Percentiles rank a stretch among this genome's conserved stretches.
These are phyloP conservation scores for Ramularia endophylla DNA, from an alignment of 2,329 filamentous ascomycete species.

Conservation along the genomic window DNA sequence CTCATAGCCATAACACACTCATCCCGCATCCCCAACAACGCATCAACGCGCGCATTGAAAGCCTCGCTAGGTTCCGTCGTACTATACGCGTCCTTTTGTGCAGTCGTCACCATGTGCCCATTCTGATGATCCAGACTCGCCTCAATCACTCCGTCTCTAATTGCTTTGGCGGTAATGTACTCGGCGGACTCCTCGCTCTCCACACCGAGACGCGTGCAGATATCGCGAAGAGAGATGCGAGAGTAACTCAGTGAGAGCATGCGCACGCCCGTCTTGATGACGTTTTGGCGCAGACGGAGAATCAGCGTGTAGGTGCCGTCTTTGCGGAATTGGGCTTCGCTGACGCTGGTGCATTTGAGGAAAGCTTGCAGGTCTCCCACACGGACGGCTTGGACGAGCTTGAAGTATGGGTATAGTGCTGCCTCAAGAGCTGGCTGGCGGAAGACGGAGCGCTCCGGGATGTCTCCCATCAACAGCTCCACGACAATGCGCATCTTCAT, in stretches of 20 bases:
- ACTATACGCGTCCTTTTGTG: conserved; percentile 90
- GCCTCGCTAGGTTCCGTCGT: conserved; percentile 93
- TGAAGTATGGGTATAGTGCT: conserved; percentile 85
- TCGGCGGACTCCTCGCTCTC: conserved; percentile 96
- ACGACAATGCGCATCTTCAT: conserved; percentile 96
- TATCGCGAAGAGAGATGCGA: conserved; percentile 92
- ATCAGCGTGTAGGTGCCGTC: conserved; percentile 96
- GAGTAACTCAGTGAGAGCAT: conserved; percentile 99
- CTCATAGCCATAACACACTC: conserved; percentile 99
- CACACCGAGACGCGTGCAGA: conserved; percentile 89
- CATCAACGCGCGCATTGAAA: conserved; percentile 93
- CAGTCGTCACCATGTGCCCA: conserved; percentile 98
- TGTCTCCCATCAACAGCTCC: conserved; percentile 96
- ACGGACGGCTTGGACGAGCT: conserved; percentile 89
- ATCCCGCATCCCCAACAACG: conserved; percentile 86
- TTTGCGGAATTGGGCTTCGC: conserved; percentile 79
- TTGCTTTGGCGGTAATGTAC: conserved; percentile 98
- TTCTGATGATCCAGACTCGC: conserved; percentile 88
- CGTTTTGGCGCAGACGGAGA: conserved; percentile 90
- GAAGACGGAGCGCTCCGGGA: conserved; percentile 92
- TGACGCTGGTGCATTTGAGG: conserved; percentile 73
- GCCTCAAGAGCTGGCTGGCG: conserved; percentile 81
- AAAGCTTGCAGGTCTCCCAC: conserved; percentile 96
- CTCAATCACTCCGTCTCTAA: conserved; percentile 95
- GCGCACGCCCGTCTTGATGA: conserved; percentile 98